A percentile compares a stretch with the other conserved stretches of the same genome.
Conservation (phyloP, 257 asterid species). For the Nicotiana attenuata region DNA sequence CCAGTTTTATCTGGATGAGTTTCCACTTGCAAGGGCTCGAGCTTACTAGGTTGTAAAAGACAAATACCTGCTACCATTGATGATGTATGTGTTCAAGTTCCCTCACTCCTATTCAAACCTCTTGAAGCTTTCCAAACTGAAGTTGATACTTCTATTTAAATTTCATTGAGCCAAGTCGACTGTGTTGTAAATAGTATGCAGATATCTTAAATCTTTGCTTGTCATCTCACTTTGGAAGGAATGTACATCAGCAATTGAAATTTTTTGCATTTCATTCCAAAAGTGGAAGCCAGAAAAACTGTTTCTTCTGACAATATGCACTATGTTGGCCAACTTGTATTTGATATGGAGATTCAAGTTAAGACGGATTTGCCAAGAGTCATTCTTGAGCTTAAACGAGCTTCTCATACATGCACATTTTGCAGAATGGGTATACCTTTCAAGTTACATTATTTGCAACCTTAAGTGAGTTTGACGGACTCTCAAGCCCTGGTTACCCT, state of each 20-base stretch:
- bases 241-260: neutral
- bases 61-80: neutral
- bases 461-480: neutral
- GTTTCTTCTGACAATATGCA: neutral
- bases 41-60: neutral
- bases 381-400: neutral
- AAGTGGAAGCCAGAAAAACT: neutral
- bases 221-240: neutral
- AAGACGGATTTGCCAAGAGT: neutral
- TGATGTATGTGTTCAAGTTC: neutral
- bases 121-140: neutral
- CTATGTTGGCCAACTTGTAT: neutral
- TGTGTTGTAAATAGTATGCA: neutral
- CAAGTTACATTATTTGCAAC: neutral
- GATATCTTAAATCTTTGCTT: neutral
- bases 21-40: neutral
- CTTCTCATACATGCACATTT: neutral
- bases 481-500: neutral
- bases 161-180: neutral
- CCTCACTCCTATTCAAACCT: neutral
- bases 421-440: neutral
- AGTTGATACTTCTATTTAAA: neutral
- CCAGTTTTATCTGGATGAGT: slow-evolving; percentile 1
- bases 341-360: neutral
- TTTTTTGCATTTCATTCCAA: neutral